Conservation (phyloP, 768 basidiomycete species). For the Hirschioporus abietinus region DNA sequence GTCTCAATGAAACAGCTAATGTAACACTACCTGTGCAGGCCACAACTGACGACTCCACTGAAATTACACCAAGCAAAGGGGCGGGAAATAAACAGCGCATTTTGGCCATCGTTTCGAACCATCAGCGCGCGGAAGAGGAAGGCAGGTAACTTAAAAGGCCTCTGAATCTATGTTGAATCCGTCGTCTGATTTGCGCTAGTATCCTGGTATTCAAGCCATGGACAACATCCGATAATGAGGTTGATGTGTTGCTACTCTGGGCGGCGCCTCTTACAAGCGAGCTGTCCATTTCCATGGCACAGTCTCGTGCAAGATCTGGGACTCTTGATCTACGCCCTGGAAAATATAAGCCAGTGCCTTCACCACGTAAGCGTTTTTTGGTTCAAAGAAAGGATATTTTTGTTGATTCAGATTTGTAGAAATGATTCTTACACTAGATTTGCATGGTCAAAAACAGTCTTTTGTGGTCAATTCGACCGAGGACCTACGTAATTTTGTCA, state of each 20-base stretch:
- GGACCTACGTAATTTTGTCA: neutral
- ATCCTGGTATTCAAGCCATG: neutral
- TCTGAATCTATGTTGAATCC: neutral
- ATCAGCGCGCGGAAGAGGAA: neutral
- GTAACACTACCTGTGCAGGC: neutral
- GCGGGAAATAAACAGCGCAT: neutral
- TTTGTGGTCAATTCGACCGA: neutral
- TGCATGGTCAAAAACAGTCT: neutral
- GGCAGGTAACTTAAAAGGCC: neutral
- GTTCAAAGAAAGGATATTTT: neutral
- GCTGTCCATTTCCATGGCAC: constrained; percentile 3
- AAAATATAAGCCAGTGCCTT: neutral
- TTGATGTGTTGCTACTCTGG: neutral
- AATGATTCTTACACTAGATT: neutral
- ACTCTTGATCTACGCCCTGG: neutral
- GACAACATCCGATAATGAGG: neutral
- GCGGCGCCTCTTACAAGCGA: neutral
- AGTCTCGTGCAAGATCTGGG: neutral
- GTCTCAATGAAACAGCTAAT: neutral
- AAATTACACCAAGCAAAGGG: neutral
- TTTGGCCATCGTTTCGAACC: neutral
- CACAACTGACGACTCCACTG: neutral
- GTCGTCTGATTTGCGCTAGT: neutral
- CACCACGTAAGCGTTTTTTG: neutral
- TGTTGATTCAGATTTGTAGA: neutral